Conservation (phyloP, 1,284 basidiomycete genomes). For the Ceratobasidium sp. region DNA sequence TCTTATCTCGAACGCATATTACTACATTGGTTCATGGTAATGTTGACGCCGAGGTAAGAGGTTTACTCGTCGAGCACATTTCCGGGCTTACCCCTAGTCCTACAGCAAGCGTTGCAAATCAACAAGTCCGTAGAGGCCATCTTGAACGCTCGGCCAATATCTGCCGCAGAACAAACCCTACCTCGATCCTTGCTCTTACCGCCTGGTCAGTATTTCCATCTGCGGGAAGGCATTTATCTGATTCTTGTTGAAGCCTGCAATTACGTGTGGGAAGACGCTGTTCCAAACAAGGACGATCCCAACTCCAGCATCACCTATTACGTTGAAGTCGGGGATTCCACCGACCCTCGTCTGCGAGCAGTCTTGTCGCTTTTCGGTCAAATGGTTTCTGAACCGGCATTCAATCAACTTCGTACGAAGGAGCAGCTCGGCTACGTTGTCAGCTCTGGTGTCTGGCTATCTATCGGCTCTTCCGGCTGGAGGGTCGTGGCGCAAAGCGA, state of each 20-base stretch:
- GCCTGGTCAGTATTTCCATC: slow-evolving; percentile 60
- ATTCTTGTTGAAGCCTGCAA: slow-evolving; percentile 67
- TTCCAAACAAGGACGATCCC: slow-evolving; percentile 88
- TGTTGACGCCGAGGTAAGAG: slow-evolving; percentile 77
- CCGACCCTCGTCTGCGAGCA: slow-evolving; percentile 68
- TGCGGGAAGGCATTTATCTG: slow-evolving; percentile 48
- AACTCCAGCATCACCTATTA: slow-evolving; percentile 89
- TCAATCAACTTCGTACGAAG: slow-evolving; percentile 93
- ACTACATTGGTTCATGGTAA: slow-evolving; percentile 89
- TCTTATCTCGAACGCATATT: slow-evolving; percentile 77
- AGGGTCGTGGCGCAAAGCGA: slow-evolving; percentile 95
- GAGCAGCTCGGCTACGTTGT: slow-evolving; percentile 97
- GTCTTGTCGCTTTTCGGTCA: slow-evolving; percentile 71
- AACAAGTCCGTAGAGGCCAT: slow-evolving; percentile 78
- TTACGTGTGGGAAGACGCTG: slow-evolving; percentile 71
- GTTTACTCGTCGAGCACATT: slow-evolving; percentile 20
- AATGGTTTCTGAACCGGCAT: slow-evolving; percentile 89
- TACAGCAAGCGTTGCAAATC: slow-evolving; percentile 78
- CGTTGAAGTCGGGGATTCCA: slow-evolving; percentile 73
- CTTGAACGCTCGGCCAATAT: slow-evolving; percentile 68
- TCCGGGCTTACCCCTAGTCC: slow-evolving; percentile 33
- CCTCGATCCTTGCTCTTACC: slow-evolving; percentile 77
- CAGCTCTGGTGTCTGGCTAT: slow-evolving; percentile 64
- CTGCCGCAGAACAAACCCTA: slow-evolving; percentile 64
- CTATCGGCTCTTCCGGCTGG: slow-evolving; percentile 78